phyloP scores from a whole-genome alignment of 495 filamentous ascomycete genomes.

The Aspergillus conjunctus region DNA sequence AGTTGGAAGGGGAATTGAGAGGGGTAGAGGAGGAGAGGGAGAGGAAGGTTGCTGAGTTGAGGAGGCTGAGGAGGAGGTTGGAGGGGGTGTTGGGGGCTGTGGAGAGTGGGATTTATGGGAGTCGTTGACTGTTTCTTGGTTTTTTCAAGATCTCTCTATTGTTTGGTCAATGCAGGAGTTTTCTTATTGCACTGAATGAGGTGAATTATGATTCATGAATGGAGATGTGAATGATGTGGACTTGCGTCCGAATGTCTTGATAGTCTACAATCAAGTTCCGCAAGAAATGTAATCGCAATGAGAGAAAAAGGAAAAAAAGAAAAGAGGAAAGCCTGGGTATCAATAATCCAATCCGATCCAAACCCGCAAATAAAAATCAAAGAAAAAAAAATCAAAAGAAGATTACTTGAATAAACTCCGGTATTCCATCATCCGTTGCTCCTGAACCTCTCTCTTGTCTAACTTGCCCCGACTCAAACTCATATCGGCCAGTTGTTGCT shows the following conservation, averaged over 20 bases:
- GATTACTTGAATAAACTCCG: slow-evolving; percentile 75
- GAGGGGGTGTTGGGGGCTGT: slow-evolving; percentile 60
- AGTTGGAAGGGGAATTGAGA: slow-evolving; percentile 74
- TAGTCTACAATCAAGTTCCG: not conserved
- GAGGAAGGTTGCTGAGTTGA: slow-evolving; percentile 70
- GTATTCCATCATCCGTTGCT: slow-evolving; percentile 77
- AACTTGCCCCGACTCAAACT: slow-evolving; percentile 74
- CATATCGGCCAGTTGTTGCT: slow-evolving; percentile 82
- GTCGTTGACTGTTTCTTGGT: slow-evolving; percentile 18
- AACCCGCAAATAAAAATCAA: not conserved
- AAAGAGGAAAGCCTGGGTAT: slow-evolving; percentile 4
- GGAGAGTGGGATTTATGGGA: slow-evolving; percentile 42
- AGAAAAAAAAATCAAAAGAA: slow-evolving; percentile 11
- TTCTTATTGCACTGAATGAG: not conserved
- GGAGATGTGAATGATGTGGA: not conserved
- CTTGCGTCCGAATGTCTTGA: slow-evolving; percentile 5
- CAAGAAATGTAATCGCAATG: not conserved
- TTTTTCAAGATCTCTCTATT: not conserved
- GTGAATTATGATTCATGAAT: not conserved
- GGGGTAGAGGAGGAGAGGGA: slow-evolving; percentile 71
- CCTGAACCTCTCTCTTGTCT: slow-evolving; percentile 73
- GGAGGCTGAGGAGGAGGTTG: slow-evolving; percentile 63
- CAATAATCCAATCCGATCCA: slow-evolving; percentile 6
- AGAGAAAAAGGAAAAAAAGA: slow-evolving; percentile 9
- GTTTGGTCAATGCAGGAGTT: not conserved